A percentile compares a stretch with the other conserved stretches of the same genome.
These are phyloP conservation scores for sunflower (Helianthus annuus) DNA, from an alignment of 129 eudicot species.

Conservation along the genomic window DNA sequence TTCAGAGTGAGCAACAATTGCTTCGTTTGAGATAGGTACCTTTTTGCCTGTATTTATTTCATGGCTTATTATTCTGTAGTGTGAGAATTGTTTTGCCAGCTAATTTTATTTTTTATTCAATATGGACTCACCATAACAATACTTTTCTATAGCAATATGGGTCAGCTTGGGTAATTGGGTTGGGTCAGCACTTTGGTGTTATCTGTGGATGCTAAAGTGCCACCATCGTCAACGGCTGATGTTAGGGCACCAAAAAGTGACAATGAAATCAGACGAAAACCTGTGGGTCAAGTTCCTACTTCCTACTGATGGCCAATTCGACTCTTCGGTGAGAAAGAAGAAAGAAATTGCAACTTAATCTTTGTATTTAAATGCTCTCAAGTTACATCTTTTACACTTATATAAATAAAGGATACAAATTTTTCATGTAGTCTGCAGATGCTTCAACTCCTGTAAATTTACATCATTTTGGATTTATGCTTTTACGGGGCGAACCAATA, in stretches of 20 bases:
- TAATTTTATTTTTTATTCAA: too few relatives aligned
- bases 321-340: constrained; percentile 87
- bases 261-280: constrained; percentile 38
- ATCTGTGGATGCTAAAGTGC: constrained; percentile 44
- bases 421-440: constrained; percentile 52
- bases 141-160: too few relatives aligned
- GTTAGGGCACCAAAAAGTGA: constrained; percentile 63
- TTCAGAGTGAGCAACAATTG: too few relatives aligned
- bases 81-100: too few relatives aligned
- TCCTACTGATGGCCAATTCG: constrained; percentile 67
- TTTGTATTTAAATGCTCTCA: background rate
- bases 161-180: too few relatives aligned
- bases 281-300: constrained; percentile 38
- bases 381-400: background rate
- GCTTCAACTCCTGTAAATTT: constrained; percentile 57
- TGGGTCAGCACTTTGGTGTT: too few relatives aligned
- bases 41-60: too few relatives aligned
- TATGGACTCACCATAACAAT: too few relatives aligned
- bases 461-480: constrained; percentile 94
- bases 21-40: too few relatives aligned
- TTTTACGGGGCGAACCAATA: constrained; percentile 79
- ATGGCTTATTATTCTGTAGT: too few relatives aligned
- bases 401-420: constrained; percentile 9
- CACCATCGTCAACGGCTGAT: constrained; percentile 85
- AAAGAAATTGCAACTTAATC: constrained; percentile 26